Percentiles rank a stretch among this genome's conserved stretches.
Evolutionary conservation across 2,329 filamentous ascomycete species (phyloP).

Genomic region (Cyanodermella asteris): DNA sequence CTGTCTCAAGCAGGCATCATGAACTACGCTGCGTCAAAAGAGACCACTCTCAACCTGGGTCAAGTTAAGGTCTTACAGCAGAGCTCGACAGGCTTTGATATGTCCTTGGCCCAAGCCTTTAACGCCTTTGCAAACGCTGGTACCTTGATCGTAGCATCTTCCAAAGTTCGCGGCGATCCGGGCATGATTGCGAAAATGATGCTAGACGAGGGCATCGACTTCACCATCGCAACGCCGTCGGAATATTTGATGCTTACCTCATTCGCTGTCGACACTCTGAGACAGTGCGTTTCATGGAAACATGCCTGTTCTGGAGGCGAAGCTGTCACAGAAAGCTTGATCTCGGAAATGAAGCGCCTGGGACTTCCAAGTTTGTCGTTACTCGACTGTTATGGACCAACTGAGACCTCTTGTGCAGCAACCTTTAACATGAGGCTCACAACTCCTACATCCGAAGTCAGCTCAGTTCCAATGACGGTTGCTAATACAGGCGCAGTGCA

Average conservation of each 20-base stretch:
- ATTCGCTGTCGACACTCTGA: slow-evolving; percentile 8
- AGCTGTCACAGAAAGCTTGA: too few species aligned
- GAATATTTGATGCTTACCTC: slow-evolving; percentile 15
- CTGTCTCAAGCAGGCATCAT: slow-evolving; percentile 3
- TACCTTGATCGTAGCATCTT: slow-evolving; percentile 15
- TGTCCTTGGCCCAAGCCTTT: slow-evolving; percentile 18
- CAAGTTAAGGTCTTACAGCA: slow-evolving; percentile 16
- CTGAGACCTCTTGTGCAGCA: not conserved
- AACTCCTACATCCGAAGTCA: slow-evolving; percentile 2
- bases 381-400: slow-evolving; percentile 1
- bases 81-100: slow-evolving; percentile 18
- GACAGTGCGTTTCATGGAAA: slow-evolving; percentile 10
- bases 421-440: slow-evolving; percentile 1
- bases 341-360: too few species aligned
- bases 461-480: too few species aligned
- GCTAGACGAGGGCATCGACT: slow-evolving; percentile 13
- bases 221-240: slow-evolving; percentile 19
- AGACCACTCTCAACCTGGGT: slow-evolving; percentile 5
- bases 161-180: slow-evolving; percentile 14
- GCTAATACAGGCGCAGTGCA: too few species aligned
- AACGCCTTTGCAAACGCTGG: slow-evolving; percentile 16
- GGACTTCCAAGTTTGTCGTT: not conserved
- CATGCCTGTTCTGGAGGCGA: slow-evolving; percentile 15
- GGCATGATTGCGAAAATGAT: slow-evolving; percentile 16
- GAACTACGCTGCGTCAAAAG: slow-evolving; percentile 9